Evolutionary conservation across 1,284 basidiomycete species (phyloP).

Genomic region (Inonotus hispidus): DNA sequence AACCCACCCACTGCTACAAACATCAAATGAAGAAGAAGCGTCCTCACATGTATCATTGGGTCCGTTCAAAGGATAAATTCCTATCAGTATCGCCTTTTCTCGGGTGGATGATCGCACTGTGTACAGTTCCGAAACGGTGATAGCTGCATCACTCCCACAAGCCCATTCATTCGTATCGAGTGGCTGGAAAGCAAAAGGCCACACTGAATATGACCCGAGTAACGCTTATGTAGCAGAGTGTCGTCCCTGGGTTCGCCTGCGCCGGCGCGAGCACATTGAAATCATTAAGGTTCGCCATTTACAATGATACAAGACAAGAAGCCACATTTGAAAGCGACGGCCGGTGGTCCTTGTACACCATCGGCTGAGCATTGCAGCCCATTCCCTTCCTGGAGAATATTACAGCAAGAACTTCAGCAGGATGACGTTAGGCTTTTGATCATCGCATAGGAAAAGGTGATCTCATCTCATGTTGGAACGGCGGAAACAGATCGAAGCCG

Average conservation of each 20-base stretch:
- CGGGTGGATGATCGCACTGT: background rate
- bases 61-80: background rate
- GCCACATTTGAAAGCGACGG: too few species aligned
- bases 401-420: too few species aligned
- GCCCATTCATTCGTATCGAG: too few species aligned
- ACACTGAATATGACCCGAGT: background rate
- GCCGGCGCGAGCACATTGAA: background rate
- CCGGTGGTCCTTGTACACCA: too few species aligned
- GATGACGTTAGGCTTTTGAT: too few species aligned
- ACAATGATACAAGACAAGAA: too few species aligned
- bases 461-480: too few species aligned
- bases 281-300: background rate
- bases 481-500: too few species aligned
- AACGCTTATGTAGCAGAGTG: background rate
- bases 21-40: background rate
- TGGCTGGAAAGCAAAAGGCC: too few species aligned
- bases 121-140: background rate
- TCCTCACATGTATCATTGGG: background rate
- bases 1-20: background rate
- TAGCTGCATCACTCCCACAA: background rate
- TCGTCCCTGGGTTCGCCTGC: background rate
- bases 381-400: too few species aligned
- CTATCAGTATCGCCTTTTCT: background rate
- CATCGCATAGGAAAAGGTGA: too few species aligned
- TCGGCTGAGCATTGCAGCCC: too few species aligned